Base-by-base conservation (phyloP, 139 green algal genomes). In the Tetradesmus lagerheimii region DNA sequence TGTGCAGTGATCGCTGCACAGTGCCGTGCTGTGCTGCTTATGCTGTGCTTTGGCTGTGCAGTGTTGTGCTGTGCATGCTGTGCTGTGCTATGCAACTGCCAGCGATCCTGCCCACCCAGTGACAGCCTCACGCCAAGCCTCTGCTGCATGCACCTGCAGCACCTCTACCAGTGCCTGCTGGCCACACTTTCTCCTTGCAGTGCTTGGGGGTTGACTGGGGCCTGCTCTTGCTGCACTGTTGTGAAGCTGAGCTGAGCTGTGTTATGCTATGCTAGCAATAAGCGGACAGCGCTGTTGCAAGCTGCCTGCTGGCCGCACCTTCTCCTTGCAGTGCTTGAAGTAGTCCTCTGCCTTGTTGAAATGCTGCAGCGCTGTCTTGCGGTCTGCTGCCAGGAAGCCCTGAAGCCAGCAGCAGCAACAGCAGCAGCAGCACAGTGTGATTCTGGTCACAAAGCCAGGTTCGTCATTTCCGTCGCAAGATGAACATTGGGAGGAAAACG, bases 271-370 rank as follows among this genome's bases (percentile, higher is more conserved):
- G n/a, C n/a, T n/a, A n/a, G n/a, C n/a, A n/a, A n/a, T n/a, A n/a
- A n/a, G n/a, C n/a, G n/a, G n/a, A n/a, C n/a, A n/a, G n/a, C 34
- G 43, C 41, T 43, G 38, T 25, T 47, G 31, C 79, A 23, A 38
- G 47, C 47, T 62, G 47, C 47, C 57, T 71, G 57, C 57, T 25
- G 50, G 12, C 12, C 57, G 57, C 57, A 93, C 93, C 91, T 95
- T 95, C 84, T 91, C 91, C 37, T 90, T 82, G 89, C 93, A 96
- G 75, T 91, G 90, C 90, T 95, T 94, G 92, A 99, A 99, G 87
- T 92, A 97, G 11, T 94, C 93, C 0, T 94, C 92, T 14, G 98
- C 98, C 86, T 96, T 94, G 77, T 95, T 88, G 82, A 99, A 99
- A 84, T 96, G 96, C 45, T 93, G 78, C 39, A 95, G 90, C 4